Evolutionary conservation across 306 rosid species (phyloP).

Genomic region (Trifolium dubium): DNA sequence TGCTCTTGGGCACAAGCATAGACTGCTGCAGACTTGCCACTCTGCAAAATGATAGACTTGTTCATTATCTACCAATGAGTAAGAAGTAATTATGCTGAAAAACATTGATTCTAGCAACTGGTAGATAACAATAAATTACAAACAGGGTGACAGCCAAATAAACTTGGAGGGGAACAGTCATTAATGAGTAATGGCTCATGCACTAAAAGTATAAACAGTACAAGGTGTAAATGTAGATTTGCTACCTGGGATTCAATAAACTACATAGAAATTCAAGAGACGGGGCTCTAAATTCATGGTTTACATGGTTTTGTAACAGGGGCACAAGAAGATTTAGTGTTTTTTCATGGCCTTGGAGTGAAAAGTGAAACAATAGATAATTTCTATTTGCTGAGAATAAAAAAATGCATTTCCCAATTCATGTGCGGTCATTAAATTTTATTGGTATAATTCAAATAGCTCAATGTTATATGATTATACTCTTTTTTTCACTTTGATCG

Average conservation of each 20-base stretch:
- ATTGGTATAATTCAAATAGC: conserved; percentile 16
- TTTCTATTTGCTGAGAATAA: conserved; percentile 9
- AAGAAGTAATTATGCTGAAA: conserved; percentile 26
- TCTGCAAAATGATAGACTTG: conserved; percentile 58
- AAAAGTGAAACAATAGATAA: conserved; percentile 22
- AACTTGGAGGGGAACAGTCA: conserved; percentile 15
- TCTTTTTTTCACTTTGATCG: background rate
- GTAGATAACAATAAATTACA: conserved; percentile 28
- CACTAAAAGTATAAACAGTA: conserved; percentile 3
- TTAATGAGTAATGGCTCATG: background rate
- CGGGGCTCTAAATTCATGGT: conserved; percentile 2
- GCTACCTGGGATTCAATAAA: conserved; percentile 14
- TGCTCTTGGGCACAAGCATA: conserved; percentile 96
- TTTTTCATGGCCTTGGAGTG: conserved; percentile 25
- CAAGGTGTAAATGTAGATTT: conserved; percentile 22
- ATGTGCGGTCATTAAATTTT: conserved; percentile 14
- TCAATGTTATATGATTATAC: conserved; percentile 2
- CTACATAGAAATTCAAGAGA: conserved; percentile 19
- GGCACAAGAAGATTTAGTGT: background rate
- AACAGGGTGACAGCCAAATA: conserved; percentile 11
- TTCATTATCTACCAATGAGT: conserved; percentile 40
- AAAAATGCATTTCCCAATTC: background rate
- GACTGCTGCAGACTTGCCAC: conserved; percentile 97
- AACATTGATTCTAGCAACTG: conserved; percentile 4
- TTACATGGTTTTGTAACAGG: conserved; percentile 3